A percentile compares a stretch with the other conserved stretches of the same genome.
These are phyloP conservation scores for Spinellus fusiger DNA, from an alignment of 192 early-diverging fungal species.

Conservation along the genomic window DNA sequence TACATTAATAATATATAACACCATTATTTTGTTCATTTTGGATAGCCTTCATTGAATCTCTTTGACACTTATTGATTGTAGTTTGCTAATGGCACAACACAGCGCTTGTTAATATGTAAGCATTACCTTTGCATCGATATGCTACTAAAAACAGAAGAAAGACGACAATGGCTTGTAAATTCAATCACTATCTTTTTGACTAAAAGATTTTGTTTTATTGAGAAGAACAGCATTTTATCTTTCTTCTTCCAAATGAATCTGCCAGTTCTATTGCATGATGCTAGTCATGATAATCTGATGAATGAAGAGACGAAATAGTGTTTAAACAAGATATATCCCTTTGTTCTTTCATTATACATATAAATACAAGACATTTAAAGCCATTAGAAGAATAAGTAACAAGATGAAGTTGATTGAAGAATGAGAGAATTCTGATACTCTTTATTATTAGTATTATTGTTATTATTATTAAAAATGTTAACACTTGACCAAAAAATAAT, in stretches of 20 bases:
- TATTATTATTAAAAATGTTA: background rate
- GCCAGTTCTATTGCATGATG: background rate
- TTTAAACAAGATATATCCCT: background rate
- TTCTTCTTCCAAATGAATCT: background rate
- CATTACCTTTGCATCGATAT: background rate
- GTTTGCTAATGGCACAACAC: background rate
- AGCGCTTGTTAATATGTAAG: slow-evolving; percentile 2
- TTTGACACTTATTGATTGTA: background rate
- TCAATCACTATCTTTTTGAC: background rate
- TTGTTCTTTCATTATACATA: slow-evolving; percentile 1
- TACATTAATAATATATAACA: background rate
- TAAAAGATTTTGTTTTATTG: background rate
- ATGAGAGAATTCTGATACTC: no score
- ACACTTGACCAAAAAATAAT: background rate
- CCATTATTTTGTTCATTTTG: background rate
- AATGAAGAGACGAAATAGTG: no score
- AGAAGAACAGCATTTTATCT: background rate
- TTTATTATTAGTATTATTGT: background rate
- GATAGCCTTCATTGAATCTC: slow-evolving; percentile 5
- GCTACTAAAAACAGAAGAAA: background rate
- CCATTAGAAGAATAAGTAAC: background rate
- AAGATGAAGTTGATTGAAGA: background rate
- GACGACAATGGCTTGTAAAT: background rate
- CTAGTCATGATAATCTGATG: no score
- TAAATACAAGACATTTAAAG: background rate